phyloP scores from a whole-genome alignment of 2,329 filamentous ascomycete species.

The Akanthomyces uredinophilus region DNA sequence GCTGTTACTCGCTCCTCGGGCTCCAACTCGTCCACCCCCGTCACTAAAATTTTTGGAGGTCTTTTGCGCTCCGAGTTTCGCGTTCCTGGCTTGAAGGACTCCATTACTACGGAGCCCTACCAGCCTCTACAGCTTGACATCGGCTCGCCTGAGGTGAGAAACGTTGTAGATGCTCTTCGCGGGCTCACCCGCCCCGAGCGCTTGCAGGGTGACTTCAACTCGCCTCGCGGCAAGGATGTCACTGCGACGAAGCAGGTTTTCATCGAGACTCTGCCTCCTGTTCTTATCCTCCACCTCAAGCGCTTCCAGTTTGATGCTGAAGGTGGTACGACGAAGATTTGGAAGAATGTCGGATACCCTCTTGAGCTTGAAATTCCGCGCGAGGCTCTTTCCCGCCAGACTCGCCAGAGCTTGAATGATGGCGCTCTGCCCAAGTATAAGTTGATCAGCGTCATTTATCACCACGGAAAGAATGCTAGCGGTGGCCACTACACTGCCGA shows the following conservation, averaged over 20 bases:
- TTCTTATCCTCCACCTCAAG: conserved; percentile 92
- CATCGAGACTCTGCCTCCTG: conserved; percentile 84
- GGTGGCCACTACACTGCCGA: conserved; percentile 98
- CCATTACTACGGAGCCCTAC: conserved; percentile 88
- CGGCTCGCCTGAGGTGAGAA: conserved; percentile 76
- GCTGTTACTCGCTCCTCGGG: conserved; percentile 84
- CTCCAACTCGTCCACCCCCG: conserved; percentile 67
- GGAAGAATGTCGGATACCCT: conserved; percentile 96
- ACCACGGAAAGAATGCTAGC: conserved; percentile 94
- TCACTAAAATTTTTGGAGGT: conserved; percentile 93
- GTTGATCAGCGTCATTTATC: conserved; percentile 87
- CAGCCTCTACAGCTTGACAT: conserved; percentile 95
- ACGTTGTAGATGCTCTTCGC: conserved; percentile 86
- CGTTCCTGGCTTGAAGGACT: conserved; percentile 81
- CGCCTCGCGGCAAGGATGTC: conserved; percentile 68
- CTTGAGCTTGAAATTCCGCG: conserved; percentile 89
- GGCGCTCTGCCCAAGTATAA: conserved; percentile 74
- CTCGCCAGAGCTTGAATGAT: conserved; percentile 59
- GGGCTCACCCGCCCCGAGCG: conserved; percentile 78
- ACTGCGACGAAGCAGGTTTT: conserved; percentile 89
- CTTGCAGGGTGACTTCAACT: conserved; percentile 78
- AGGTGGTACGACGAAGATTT: conserved; percentile 90
- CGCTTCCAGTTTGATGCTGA: conserved; percentile 92
- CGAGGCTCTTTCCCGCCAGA: conserved; percentile 77
- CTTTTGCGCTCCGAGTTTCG: conserved; percentile 84